Base-by-base conservation (phyloP, 108 stramenopile genomes). In the Nitzschia sp. region DNA sequence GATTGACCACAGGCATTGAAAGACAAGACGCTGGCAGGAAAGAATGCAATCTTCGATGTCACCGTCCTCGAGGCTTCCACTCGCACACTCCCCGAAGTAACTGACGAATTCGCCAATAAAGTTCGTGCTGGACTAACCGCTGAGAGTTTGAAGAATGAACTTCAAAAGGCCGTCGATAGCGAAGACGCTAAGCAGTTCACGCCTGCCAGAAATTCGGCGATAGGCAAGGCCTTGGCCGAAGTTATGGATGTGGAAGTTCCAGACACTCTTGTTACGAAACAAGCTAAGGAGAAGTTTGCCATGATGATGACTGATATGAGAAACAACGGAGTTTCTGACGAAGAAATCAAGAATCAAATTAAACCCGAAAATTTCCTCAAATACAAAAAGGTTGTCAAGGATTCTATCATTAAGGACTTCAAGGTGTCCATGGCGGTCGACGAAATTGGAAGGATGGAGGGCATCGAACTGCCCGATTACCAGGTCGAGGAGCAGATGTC, bases 271-370 rank as follows among this genome's bases (percentile, higher is more conserved):
- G 80, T 97, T 22, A 88, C 90, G 28, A 95, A 95, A 66, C 86
- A 94, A 73, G 92, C 94, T 2, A 85, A 88, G n/a, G 91, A 96
- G 48, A 96, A 97, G 85, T 97, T 91, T 55, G 93, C 96, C 41
- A 58, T 95, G 70, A 97, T 97, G 96, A 94, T 97, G 94, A 85
- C 92, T 0, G 96, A 97, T 38, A 88, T 97, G 84, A 71, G 91
- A 66, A 84, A 87, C 72, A 87, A 79, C 60, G 94, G 95, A 23
- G 90, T 93, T 68, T 60, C 85, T 29, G 96, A 97, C 72, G 75
- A 92, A 25, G 93, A 94, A 60, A 92, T 97, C 72, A 91, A 96
- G 79, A 84, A 83, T 45, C 82, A 96, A 72, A 96, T 97, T 56
- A 89, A 64, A 33, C 89, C 93, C 16, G 95, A 96, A 55, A 96